A percentile compares a stretch with the other conserved stretches of the same genome.
phyloP scores from a whole-genome alignment of 2,329 filamentous ascomycete species.

The Cercospora beticola region DNA sequence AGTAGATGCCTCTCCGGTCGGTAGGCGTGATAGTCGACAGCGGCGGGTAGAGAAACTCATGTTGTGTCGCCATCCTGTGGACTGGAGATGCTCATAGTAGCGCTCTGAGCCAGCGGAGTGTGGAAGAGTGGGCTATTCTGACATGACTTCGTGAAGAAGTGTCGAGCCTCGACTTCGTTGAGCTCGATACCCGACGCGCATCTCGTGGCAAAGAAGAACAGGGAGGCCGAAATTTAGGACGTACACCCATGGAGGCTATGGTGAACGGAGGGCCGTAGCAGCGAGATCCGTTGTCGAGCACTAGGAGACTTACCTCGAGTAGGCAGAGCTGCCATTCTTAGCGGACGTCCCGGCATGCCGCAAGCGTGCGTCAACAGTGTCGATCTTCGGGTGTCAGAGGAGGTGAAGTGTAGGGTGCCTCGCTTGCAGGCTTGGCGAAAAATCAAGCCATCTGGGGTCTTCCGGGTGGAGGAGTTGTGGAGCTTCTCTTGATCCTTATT shows the following conservation, averaged over 20 bases:
- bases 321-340: background rate
- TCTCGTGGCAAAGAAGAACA: background rate
- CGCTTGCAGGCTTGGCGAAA: background rate
- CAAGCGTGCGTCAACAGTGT: conserved; percentile 1
- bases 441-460: background rate
- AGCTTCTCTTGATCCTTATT: background rate
- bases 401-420: background rate
- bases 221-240: conserved; percentile 5
- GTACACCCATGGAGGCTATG: conserved; percentile 3
- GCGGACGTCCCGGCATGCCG: background rate
- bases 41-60: conserved; percentile 15
- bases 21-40: conserved; percentile 13
- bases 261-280: background rate
- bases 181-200: background rate
- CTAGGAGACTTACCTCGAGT: background rate
- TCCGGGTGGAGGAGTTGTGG: background rate
- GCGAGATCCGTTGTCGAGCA: background rate
- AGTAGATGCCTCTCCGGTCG: conserved; percentile 18
- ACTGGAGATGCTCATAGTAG: background rate
- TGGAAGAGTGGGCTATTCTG: background rate
- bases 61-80: conserved; percentile 1
- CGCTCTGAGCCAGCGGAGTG: background rate
- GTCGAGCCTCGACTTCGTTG: background rate
- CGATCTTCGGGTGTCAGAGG: background rate
- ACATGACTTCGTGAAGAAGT: background rate